Evolutionary conservation across 2,329 filamentous ascomycete species (phyloP).

Genomic region (Phaeosphaeriaceae sp.): DNA sequence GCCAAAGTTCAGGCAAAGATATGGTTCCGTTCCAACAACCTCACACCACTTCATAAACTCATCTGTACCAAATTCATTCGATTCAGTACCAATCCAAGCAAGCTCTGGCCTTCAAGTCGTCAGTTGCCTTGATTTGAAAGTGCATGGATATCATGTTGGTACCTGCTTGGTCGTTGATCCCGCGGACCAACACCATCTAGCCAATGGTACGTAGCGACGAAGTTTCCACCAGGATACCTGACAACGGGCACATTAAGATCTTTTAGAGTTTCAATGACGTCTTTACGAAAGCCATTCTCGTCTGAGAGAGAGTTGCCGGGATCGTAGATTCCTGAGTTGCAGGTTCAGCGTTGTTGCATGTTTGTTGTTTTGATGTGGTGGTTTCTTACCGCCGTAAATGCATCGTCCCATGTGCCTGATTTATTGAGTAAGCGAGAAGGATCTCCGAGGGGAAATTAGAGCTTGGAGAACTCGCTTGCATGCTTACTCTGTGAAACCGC

Average conservation of each 20-base stretch:
- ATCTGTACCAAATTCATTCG: constrained; percentile 82
- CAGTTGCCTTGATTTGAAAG: background rate
- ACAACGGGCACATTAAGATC: constrained; percentile 79
- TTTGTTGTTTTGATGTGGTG: background rate
- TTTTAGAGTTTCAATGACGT: constrained; percentile 75
- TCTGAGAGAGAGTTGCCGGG: constrained; percentile 76
- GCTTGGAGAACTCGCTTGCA: background rate
- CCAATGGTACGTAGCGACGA: constrained; percentile 86
- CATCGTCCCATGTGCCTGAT: constrained; percentile 84
- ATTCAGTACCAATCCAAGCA: constrained; percentile 79
- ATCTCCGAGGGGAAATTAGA: constrained; percentile 6
- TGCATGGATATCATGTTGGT: constrained; percentile 13
- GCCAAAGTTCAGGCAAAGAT: constrained; percentile 80
- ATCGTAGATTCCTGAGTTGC: constrained; percentile 71
- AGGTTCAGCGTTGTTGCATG: background rate
- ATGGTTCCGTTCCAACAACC: constrained; percentile 75
- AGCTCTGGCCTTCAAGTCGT: constrained; percentile 66
- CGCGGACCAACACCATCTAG: constrained; percentile 77
- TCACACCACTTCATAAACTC: constrained; percentile 86
- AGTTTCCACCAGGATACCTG: constrained; percentile 84
- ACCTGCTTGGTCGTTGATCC: constrained; percentile 68
- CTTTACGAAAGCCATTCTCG: constrained; percentile 75
- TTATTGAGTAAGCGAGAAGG: constrained; percentile 27
- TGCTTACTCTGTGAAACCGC: constrained; percentile 80
- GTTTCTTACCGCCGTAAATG: constrained; percentile 68